These are phyloP conservation scores for Pythium pyrilobum DNA, from an alignment of 352 stramenopile species.

Conservation along the genomic window DNA sequence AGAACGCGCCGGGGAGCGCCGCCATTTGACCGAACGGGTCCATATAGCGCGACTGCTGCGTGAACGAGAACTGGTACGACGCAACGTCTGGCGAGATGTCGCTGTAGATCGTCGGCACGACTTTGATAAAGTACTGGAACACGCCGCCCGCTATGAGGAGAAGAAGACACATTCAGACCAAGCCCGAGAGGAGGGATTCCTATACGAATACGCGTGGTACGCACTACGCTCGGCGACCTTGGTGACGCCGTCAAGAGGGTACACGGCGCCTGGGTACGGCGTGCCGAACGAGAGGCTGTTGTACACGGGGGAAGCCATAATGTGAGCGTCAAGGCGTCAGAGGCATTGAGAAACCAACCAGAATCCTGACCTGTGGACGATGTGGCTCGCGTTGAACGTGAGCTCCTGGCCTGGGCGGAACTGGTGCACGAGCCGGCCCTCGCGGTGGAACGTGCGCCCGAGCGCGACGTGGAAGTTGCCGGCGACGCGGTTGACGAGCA, in stretches of 20 bases:
- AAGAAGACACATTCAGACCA: neutral
- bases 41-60: conserved; percentile 74
- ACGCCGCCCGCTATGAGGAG: conserved; percentile 47
- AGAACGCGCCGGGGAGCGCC: conserved; percentile 75
- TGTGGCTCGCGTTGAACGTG: conserved; percentile 74
- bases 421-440: conserved; percentile 77
- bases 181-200: neutral
- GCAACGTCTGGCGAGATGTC: conserved; percentile 57
- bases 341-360: neutral
- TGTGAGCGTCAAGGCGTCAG: neutral
- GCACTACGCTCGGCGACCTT: conserved; percentile 46
- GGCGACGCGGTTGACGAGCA: conserved; percentile 82
- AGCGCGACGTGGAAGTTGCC: conserved; percentile 85
- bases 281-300: conserved; percentile 62
- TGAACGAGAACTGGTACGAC: conserved; percentile 86
- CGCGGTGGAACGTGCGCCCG: conserved; percentile 72
- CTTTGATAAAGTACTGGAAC: conserved; percentile 88
- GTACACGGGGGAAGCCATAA: neutral
- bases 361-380: conserved; percentile 50
- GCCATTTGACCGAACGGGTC: conserved; percentile 58
- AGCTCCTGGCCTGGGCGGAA: conserved; percentile 75
- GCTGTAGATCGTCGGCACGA: conserved; percentile 83
- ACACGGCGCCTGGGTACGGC: conserved; percentile 30
- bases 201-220: neutral
- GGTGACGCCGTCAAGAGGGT: conserved; percentile 48